Percentiles rank a stretch among this genome's conserved stretches.
phyloP scores from a whole-genome alignment of 2,329 filamentous ascomycete species.

The Colletotrichum salicis region DNA sequence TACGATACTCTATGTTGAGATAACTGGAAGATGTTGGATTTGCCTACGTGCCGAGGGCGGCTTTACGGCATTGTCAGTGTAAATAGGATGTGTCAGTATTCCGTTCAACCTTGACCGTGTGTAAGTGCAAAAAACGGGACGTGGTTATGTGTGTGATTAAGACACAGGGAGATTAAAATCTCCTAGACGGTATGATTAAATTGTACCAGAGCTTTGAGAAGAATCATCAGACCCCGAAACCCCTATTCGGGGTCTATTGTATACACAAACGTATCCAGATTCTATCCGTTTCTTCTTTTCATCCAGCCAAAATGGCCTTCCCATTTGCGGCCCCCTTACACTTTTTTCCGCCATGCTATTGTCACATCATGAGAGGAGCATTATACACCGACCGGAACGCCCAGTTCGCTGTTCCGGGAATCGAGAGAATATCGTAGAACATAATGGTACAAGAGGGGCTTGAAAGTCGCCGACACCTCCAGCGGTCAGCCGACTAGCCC shows the following conservation, averaged over 20 bases:
- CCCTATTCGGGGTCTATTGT: constrained; percentile 26
- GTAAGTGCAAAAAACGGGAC: no score
- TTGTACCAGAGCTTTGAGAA: constrained; percentile 28
- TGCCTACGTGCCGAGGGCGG: neutral
- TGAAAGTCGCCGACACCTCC: constrained; percentile 19
- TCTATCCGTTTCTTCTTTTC: constrained; percentile 32
- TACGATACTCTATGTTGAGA: neutral
- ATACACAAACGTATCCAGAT: constrained; percentile 30
- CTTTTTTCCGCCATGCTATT: constrained; percentile 31
- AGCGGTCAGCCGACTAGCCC: constrained; percentile 6
- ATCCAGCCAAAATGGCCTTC: constrained; percentile 23
- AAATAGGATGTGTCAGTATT: neutral
- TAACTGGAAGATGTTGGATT: neutral
- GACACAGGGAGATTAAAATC: constrained; percentile 22
- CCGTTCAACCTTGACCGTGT: neutral
- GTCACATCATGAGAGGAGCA: constrained; percentile 58
- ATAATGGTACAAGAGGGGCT: constrained; percentile 48
- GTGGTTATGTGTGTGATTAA: constrained; percentile 2
- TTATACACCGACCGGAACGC: constrained; percentile 50
- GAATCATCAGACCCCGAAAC: constrained; percentile 18
- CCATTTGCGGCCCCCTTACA: constrained; percentile 19
- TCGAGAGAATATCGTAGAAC: constrained; percentile 32
- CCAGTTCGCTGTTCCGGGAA: constrained; percentile 35
- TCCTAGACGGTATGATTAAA: constrained; percentile 29
- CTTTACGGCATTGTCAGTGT: neutral